These are phyloP conservation scores for Gaeumannomyces sp. DNA, from an alignment of 2,329 filamentous ascomycete species.

Conservation along the genomic window DNA sequence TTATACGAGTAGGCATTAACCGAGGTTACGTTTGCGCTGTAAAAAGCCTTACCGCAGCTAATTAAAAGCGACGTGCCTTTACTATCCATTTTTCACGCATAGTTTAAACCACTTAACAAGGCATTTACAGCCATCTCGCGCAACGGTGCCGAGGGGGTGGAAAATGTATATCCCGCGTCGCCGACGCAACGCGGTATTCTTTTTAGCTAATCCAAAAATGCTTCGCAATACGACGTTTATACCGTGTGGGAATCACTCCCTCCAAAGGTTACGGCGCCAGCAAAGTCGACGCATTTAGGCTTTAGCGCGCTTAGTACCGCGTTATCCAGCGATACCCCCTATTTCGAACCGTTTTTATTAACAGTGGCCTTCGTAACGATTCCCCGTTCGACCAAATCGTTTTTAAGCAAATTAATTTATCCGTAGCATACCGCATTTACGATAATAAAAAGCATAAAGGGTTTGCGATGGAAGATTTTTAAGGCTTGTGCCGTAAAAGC, in stretches of 20 bases:
- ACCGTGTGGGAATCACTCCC: conserved; percentile 8
- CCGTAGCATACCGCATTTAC: too few species aligned
- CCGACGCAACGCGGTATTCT: conserved; percentile 24
- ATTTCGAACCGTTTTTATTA: conserved; percentile 23
- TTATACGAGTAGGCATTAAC: neutral
- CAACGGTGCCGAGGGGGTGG: conserved; percentile 22
- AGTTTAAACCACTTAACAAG: neutral
- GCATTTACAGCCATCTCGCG: neutral
- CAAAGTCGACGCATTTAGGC: neutral
- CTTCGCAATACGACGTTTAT: conserved; percentile 13
- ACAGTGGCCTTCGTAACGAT: conserved; percentile 13
- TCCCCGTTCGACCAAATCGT: conserved; percentile 15
- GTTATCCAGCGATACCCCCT: conserved; percentile 20
- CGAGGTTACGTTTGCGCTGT: neutral
- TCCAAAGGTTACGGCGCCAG: neutral
- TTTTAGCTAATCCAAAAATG: conserved; percentile 2
- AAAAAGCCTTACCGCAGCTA: neutral
- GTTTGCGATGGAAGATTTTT: conserved; percentile 14
- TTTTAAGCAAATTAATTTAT: too few species aligned
- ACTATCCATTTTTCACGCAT: neutral
- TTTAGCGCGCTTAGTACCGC: conserved; percentile 10
- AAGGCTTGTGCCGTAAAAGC: conserved; percentile 15
- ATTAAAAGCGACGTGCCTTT: neutral
- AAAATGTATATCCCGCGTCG: conserved; percentile 33
- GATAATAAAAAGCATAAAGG: too few species aligned